A percentile compares a stretch with the other conserved stretches of the same genome.
Evolutionary conservation across 352 stramenopile genomes (phyloP).

Genomic region (Phytophthora brassicae): DNA sequence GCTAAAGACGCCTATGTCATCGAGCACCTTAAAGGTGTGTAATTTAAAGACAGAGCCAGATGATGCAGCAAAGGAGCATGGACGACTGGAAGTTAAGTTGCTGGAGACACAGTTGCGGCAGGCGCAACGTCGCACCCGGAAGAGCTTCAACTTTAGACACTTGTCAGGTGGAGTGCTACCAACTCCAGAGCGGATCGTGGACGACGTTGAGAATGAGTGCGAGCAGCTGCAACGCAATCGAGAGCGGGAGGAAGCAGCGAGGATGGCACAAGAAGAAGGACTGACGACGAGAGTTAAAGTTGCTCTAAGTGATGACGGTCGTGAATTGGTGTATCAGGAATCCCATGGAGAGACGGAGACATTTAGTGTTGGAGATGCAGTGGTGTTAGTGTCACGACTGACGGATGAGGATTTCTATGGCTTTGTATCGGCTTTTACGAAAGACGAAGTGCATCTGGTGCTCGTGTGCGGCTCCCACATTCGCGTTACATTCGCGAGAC

Average conservation of each 20-base stretch:
- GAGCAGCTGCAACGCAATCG: constrained; percentile 25
- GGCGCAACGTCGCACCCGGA: constrained; percentile 25
- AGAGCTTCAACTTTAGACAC: constrained; percentile 64
- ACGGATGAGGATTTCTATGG: constrained; percentile 69
- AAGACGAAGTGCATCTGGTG: constrained; percentile 40
- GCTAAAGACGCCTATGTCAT: neutral
- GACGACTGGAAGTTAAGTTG: constrained; percentile 7
- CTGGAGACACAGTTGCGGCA: constrained; percentile 32
- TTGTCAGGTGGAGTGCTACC: constrained; percentile 47
- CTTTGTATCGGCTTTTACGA: constrained; percentile 42
- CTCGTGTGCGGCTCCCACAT: constrained; percentile 54
- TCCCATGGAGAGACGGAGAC: constrained; percentile 15
- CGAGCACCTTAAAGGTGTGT: constrained; percentile 22
- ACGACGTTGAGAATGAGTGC: constrained; percentile 35
- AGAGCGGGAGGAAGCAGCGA: constrained; percentile 13
- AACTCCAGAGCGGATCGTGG: constrained; percentile 37
- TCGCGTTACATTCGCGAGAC: constrained; percentile 30
- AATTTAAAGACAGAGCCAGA: neutral
- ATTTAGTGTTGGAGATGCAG: constrained; percentile 52
- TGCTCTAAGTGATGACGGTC: constrained; percentile 11
- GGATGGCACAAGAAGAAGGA: constrained; percentile 9
- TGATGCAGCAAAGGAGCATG: neutral
- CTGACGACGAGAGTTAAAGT: neutral
- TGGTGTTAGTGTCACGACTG: constrained; percentile 51
- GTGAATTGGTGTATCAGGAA: constrained; percentile 12